A percentile compares a stretch with the other conserved stretches of the same genome.
Conservation (phyloP, 208 protist species). For the Wallacemonas sp. region DNA sequence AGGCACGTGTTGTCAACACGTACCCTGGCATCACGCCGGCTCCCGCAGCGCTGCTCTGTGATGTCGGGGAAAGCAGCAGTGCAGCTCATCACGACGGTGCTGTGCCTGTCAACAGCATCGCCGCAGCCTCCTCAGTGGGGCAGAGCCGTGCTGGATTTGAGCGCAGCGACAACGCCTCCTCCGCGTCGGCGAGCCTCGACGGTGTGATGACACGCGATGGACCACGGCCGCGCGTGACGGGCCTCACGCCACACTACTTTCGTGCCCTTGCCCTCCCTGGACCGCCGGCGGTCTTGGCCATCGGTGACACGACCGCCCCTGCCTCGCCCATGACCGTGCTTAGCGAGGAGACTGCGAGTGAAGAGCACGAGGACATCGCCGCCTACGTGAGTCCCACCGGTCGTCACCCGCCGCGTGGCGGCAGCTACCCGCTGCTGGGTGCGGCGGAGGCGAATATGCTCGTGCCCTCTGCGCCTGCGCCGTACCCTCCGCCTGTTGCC, state of each 20-base stretch:
- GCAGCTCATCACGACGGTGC: no score
- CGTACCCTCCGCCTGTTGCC: neutral
- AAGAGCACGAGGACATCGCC: neutral
- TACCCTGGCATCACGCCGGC: neutral
- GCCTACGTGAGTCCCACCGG: slow-evolving; percentile 27
- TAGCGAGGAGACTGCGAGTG: neutral
- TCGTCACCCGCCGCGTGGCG: neutral
- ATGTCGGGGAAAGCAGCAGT: no score
- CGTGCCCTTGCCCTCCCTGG: slow-evolving; percentile 28
- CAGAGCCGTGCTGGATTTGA: neutral
- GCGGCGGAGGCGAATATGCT: neutral
- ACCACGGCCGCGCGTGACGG: neutral
- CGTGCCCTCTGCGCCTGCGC: neutral
- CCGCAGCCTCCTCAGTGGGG: neutral
- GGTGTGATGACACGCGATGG: neutral
- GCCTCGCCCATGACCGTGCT: neutral
- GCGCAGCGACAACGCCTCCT: neutral
- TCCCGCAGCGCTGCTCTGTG: neutral
- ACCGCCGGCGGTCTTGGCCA: slow-evolving; percentile 34
- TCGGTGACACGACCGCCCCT: slow-evolving; percentile 16
- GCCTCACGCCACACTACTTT: slow-evolving; percentile 72
- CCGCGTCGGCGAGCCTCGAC: neutral
- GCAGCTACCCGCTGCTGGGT: neutral
- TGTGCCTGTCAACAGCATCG: no score
- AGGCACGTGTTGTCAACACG: neutral